A percentile compares a stretch with the other conserved stretches of the same genome.
phyloP scores from a whole-genome alignment of 78 protist genomes.

The Guillardia theta region DNA sequence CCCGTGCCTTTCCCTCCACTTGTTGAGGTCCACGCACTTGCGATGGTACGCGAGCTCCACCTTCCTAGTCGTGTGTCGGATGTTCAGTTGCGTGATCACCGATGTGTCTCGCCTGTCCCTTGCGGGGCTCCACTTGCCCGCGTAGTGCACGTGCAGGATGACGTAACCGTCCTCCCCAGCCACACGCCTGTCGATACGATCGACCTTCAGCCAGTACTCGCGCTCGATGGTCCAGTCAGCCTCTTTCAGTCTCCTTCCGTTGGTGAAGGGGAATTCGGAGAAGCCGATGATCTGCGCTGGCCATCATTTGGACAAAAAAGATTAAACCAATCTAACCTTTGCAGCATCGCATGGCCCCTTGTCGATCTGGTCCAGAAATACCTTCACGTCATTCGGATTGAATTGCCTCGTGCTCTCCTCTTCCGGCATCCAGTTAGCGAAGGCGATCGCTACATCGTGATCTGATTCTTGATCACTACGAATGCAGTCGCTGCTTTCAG shows the following conservation, averaged over 20 bases:
- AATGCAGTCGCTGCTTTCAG: not conserved
- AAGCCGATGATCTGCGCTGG: not conserved
- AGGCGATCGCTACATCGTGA: not conserved
- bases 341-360: not conserved
- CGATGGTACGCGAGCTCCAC: not conserved
- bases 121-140: not conserved
- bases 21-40: not conserved
- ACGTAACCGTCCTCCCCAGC: not conserved
- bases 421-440: not conserved
- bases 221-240: not conserved
- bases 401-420: not conserved
- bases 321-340: not conserved
- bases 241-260: not conserved
- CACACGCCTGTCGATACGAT: not conserved
- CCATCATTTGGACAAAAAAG: not conserved
- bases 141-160: not conserved
- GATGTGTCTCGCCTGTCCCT: not conserved
- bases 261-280: not conserved
- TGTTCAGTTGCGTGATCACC: not conserved
- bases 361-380: not conserved
- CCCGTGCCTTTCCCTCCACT: conserved; percentile 4
- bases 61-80: not conserved
- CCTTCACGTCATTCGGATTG: not conserved
- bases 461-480: not conserved
- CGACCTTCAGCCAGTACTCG: not conserved